Conservation (phyloP, 768 basidiomycete species). For the Termitomyces eurrhizus region DNA sequence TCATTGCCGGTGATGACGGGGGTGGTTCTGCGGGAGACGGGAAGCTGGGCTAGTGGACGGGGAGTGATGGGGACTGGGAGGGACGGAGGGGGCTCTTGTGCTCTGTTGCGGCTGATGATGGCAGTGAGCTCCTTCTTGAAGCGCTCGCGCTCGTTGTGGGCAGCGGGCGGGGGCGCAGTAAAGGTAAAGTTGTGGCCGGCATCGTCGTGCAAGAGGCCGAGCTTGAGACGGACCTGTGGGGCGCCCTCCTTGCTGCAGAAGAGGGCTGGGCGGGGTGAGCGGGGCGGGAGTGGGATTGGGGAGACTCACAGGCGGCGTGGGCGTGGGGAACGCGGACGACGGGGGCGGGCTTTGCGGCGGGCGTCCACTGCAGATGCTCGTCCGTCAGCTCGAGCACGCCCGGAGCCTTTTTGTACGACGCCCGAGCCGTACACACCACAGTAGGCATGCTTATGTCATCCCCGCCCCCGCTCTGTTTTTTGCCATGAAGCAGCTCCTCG, state of each 20-base stretch:
- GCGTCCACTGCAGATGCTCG: slow-evolving; percentile 74
- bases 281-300: slow-evolving; percentile 14
- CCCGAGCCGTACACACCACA: slow-evolving; percentile 67
- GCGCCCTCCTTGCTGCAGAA: slow-evolving; percentile 87
- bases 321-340: slow-evolving; percentile 58
- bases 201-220: slow-evolving; percentile 66
- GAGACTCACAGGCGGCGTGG: slow-evolving; percentile 58
- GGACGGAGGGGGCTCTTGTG: slow-evolving; percentile 23
- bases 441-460: slow-evolving; percentile 58
- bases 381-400: slow-evolving; percentile 76
- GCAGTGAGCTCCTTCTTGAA: slow-evolving; percentile 79
- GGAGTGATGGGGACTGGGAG: slow-evolving; percentile 20
- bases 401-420: slow-evolving; percentile 78
- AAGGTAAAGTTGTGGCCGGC: slow-evolving; percentile 82
- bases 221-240: slow-evolving; percentile 72
- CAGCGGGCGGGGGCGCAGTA: slow-evolving; percentile 58
- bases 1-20: slow-evolving; percentile 52
- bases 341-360: slow-evolving; percentile 62
- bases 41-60: slow-evolving; percentile 53
- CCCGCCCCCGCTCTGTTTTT: too few species aligned
- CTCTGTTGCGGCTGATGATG: slow-evolving; percentile 74
- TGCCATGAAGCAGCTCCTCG: slow-evolving; percentile 62
- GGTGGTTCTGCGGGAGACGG: slow-evolving; percentile 51
- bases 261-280: slow-evolving; percentile 45
- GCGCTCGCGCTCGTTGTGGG: slow-evolving; percentile 69